Percentiles rank a stretch among this genome's conserved stretches.
Evolutionary conservation across 306 rosid genomes (phyloP).

Genomic region (Oxytropis ochrocephala): DNA sequence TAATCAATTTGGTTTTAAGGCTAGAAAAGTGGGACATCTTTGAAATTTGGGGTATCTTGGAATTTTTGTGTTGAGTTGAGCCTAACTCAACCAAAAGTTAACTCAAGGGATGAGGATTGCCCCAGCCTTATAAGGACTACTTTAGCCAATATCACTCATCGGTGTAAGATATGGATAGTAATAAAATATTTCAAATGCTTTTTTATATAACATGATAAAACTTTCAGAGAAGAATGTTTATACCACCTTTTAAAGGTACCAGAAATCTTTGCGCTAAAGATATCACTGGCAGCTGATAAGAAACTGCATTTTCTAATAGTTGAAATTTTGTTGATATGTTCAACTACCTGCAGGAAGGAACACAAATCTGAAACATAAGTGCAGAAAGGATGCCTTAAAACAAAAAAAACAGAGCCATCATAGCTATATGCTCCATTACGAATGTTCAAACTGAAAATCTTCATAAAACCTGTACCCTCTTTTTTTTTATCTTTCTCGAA

Average conservation of each 20-base stretch:
- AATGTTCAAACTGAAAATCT: constrained; percentile 13
- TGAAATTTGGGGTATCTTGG: too few species aligned
- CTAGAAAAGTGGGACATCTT: too few species aligned
- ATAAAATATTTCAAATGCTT: not conserved
- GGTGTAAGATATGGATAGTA: not conserved
- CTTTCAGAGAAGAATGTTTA: not conserved
- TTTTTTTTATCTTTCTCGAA: constrained; percentile 79
- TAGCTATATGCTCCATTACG: not conserved
- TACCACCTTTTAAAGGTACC: constrained; percentile 79
- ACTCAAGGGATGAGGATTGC: too few species aligned
- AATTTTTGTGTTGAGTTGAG: too few species aligned
- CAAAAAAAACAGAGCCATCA: constrained; percentile 10
- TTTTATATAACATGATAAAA: not conserved
- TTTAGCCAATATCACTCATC: not conserved
- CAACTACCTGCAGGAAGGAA: constrained; percentile 55
- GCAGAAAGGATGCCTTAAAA: constrained; percentile 10
- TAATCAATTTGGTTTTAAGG: too few species aligned
- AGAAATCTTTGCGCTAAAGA: constrained; percentile 80
- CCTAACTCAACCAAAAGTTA: too few species aligned
- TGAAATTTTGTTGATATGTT: constrained; percentile 74
- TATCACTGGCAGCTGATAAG: constrained; percentile 68
- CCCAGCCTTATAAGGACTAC: not conserved
- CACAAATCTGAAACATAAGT: constrained; percentile 3
- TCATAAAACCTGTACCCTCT: constrained; percentile 46
- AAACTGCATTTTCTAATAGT: constrained; percentile 70